Percentiles rank a stretch among this genome's conserved stretches.
Evolutionary conservation across 441 rosid genomes (phyloP).

Genomic region (Rhodomyrtus psidioides): DNA sequence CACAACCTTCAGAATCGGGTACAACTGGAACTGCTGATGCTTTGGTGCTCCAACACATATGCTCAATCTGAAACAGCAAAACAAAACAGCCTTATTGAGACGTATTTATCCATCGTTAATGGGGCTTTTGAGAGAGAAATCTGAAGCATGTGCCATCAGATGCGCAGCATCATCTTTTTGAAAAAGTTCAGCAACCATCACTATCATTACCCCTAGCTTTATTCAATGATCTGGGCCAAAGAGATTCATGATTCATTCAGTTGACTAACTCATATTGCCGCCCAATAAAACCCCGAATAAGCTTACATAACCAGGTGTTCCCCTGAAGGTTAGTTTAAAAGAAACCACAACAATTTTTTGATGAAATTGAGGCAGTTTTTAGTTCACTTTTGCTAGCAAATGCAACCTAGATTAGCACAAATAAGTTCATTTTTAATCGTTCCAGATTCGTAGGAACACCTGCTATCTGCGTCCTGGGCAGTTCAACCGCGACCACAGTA

Average conservation of each 20-base stretch:
- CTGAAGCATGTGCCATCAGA: not conserved
- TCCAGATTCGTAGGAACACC: not conserved
- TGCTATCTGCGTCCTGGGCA: not conserved
- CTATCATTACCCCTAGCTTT: not conserved
- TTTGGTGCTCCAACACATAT: slow-evolving; percentile 67
- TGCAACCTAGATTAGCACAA: not conserved
- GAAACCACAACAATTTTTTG: not conserved
- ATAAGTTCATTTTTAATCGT: not conserved
- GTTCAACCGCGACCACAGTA: not conserved
- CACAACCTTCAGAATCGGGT: slow-evolving; percentile 85
- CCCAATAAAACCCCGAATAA: not conserved
- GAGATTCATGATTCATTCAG: not conserved
- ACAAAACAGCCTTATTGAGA: not conserved
- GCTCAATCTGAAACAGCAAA: slow-evolving; percentile 56
- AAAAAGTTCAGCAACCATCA: not conserved
- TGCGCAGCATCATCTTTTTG: not conserved
- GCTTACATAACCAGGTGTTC: not conserved
- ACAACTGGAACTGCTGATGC: slow-evolving; percentile 85
- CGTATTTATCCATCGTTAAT: not conserved
- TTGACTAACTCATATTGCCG: not conserved
- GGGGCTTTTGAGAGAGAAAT: not conserved
- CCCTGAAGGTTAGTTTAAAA: not conserved
- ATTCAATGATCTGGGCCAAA: not conserved
- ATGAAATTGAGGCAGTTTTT: not conserved
- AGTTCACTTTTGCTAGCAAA: not conserved